phyloP scores from a whole-genome alignment of 2,329 filamentous ascomycete genomes.

The Ceratocystis colombiana region DNA sequence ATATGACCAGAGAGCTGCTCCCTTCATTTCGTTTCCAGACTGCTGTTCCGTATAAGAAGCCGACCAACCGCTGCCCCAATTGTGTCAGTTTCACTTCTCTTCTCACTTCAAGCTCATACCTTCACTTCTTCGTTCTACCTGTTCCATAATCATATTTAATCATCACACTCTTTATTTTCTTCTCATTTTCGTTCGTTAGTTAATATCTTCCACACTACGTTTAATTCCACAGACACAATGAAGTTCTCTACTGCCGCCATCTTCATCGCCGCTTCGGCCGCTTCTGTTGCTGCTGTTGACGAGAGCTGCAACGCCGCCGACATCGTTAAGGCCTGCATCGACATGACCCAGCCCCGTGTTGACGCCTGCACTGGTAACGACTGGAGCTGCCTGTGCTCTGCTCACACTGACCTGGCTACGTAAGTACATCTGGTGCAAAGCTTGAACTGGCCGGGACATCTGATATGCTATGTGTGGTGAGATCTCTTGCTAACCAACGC shows the following conservation, averaged over 20 bases:
- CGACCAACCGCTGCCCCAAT: not conserved
- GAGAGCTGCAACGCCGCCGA: constrained; percentile 37
- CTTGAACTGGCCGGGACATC: no score
- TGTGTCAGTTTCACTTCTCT: not conserved
- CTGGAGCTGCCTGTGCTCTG: constrained; percentile 41
- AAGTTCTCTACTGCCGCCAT: constrained; percentile 38
- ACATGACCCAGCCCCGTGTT: constrained; percentile 35
- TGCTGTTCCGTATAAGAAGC: constrained; percentile 6
- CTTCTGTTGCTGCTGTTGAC: constrained; percentile 30
- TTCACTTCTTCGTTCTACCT: not conserved
- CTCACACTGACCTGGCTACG: constrained; percentile 39
- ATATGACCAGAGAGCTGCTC: not conserved
- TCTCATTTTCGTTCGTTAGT: not conserved
- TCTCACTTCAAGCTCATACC: constrained; percentile 1
- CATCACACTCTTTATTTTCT: not conserved
- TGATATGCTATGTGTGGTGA: no score
- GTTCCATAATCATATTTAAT: not conserved
- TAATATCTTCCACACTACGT: constrained; percentile 19
- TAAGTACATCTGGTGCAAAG: constrained; percentile 30
- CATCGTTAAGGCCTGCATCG: constrained; percentile 40
- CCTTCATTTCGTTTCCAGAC: constrained; percentile 8
- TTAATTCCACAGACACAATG: constrained; percentile 33
- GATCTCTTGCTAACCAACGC: no score
- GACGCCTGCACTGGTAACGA: constrained; percentile 35
- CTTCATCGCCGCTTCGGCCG: constrained; percentile 33